Evolutionary conservation across 208 protist genomes (phyloP).

Genomic region (Crithidia bombi): DNA sequence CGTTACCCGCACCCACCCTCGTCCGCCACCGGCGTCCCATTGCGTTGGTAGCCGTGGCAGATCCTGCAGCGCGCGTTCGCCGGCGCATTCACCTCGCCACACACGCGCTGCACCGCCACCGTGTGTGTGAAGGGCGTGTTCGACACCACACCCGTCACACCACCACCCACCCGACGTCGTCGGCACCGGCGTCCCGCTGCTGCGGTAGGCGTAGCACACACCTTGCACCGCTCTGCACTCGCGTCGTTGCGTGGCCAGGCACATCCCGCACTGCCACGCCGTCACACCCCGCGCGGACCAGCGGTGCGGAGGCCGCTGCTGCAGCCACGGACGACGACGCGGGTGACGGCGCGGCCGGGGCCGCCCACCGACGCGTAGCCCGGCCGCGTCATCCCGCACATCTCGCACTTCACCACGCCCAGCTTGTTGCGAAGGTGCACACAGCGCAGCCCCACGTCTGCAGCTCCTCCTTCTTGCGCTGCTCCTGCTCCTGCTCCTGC

Average conservation of each 20-base stretch:
- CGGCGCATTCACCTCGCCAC: constrained; percentile 55
- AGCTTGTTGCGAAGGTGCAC: constrained; percentile 85
- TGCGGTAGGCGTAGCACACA: constrained; percentile 60
- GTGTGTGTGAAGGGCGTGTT: constrained; percentile 24
- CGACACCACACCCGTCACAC: constrained; percentile 9
- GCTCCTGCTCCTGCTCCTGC: constrained; percentile 74
- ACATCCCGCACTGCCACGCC: constrained; percentile 74
- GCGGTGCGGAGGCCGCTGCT: constrained; percentile 6
- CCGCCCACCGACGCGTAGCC: too few species aligned
- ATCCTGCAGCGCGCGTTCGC: constrained; percentile 45
- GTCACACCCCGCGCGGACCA: constrained; percentile 24
- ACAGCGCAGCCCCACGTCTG: constrained; percentile 77
- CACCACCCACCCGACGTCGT: neutral
- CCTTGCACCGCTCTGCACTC: constrained; percentile 48
- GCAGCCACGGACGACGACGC: neutral
- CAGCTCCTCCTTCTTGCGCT: constrained; percentile 61
- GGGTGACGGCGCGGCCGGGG: constrained; percentile 1
- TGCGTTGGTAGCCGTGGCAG: constrained; percentile 73
- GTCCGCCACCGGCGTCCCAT: constrained; percentile 48
- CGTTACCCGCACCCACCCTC: neutral
- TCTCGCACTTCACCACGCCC: constrained; percentile 49
- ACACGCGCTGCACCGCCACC: constrained; percentile 75
- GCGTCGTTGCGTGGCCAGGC: constrained; percentile 66
- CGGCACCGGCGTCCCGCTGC: constrained; percentile 42
- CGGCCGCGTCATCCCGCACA: constrained; percentile 64